phyloP scores from a whole-genome alignment of 2,329 filamentous ascomycete species.

The Pseudogymnoascus sp. region DNA sequence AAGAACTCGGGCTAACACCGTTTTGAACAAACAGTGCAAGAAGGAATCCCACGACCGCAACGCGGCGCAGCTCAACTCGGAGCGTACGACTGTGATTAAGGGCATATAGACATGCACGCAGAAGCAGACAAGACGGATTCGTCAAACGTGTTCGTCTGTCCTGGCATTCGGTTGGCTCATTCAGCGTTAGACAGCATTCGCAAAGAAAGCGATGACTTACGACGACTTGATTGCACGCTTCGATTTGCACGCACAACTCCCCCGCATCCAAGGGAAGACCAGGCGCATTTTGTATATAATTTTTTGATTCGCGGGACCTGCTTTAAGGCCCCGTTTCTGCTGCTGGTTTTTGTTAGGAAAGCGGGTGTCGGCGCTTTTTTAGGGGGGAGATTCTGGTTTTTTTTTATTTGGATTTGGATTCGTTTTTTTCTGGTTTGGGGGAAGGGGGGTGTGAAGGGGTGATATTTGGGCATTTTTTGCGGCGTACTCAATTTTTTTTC shows the following conservation, averaged over 20 bases:
- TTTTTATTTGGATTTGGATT: no score
- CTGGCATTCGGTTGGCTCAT: no score
- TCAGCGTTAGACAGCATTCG: not conserved
- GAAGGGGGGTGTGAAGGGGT: no score
- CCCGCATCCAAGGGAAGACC: not conserved
- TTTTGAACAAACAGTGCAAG: constrained; percentile 70
- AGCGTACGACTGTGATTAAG: constrained; percentile 90
- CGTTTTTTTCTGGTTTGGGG: no score
- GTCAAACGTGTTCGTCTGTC: no score
- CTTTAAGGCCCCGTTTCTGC: not conserved
- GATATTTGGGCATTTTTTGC: no score
- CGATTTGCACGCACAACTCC: no score
- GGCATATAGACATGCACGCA: constrained; percentile 55
- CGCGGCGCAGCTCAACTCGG: constrained; percentile 80
- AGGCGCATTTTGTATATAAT: constrained; percentile 4
- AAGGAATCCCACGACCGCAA: constrained; percentile 94
- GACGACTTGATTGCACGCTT: no score
- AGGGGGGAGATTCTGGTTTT: no score
- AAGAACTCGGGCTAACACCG: constrained; percentile 20
- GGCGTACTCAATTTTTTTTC: no score
- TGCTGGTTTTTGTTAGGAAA: not conserved
- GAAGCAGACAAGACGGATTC: no score
- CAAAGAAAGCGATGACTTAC: not conserved
- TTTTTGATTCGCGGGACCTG: not conserved
- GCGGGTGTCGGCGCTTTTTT: no score